These are phyloP conservation scores for Podospora fimiseda DNA, from an alignment of 495 filamentous ascomycete species.

Conservation along the genomic window DNA sequence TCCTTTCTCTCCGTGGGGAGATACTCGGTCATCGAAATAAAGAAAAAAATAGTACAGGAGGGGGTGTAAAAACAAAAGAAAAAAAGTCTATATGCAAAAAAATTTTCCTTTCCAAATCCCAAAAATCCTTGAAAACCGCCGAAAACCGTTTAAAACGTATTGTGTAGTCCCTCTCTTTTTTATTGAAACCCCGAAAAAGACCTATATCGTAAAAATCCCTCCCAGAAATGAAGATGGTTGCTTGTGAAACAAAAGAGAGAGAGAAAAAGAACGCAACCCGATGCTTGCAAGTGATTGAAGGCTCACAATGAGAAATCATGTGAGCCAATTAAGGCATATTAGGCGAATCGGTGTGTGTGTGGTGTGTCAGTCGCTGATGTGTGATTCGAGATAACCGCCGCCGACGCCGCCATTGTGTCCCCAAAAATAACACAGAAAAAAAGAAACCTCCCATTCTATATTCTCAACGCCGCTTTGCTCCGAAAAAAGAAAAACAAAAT, in stretches of 20 bases:
- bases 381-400: slow-evolving; percentile 20
- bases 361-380: slow-evolving; percentile 13
- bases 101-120: slow-evolving; percentile 3
- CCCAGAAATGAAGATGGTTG: not conserved
- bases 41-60: slow-evolving; percentile 25
- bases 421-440: slow-evolving; percentile 23
- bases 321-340: slow-evolving; percentile 8
- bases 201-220: slow-evolving; percentile 4
- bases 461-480: not conserved
- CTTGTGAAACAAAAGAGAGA: too few species aligned
- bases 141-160: slow-evolving; percentile 16
- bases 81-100: slow-evolving; percentile 40
- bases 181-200: not conserved
- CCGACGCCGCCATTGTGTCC: slow-evolving; percentile 27
- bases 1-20: not conserved
- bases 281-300: not conserved
- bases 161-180: not conserved
- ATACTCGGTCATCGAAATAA: slow-evolving; percentile 17
- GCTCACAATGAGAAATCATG: not conserved
- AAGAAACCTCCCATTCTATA: slow-evolving; percentile 17
- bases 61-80: slow-evolving; percentile 14
- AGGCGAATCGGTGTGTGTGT: slow-evolving; percentile 11
- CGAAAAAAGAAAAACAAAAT: not conserved
- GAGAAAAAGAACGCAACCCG: slow-evolving; percentile 11
- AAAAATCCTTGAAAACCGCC: slow-evolving; percentile 8